phyloP scores from a whole-genome alignment of 352 stramenopile species.

The Hyaloperonospora brassicae region DNA sequence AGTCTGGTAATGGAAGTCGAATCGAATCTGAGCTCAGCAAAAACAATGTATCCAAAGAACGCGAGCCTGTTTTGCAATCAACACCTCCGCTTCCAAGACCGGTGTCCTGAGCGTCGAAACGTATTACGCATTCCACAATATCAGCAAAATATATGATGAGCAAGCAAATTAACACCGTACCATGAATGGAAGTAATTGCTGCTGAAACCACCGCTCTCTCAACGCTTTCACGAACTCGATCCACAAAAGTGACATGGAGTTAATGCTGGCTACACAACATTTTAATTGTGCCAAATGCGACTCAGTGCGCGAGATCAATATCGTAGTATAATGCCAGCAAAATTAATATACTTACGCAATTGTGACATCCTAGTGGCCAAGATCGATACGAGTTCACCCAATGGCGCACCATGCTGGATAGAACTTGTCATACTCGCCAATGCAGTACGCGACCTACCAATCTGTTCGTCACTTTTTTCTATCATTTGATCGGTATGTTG shows the following conservation, averaged over 20 bases:
- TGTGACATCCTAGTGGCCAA: constrained; percentile 59
- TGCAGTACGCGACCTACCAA: not conserved
- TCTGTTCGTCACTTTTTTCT: constrained; percentile 4
- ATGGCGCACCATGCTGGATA: constrained; percentile 40
- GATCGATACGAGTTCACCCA: constrained; percentile 64
- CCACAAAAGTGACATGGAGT: constrained; percentile 72
- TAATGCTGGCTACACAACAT: constrained; percentile 42
- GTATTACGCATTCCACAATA: constrained; percentile 1
- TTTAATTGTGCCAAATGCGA: constrained; percentile 5
- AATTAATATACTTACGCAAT: constrained; percentile 34
- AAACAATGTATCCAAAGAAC: constrained; percentile 44
- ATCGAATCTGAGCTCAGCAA: constrained; percentile 41
- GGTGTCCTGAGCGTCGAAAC: constrained; percentile 24
- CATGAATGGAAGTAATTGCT: constrained; percentile 63
- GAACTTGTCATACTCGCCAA: constrained; percentile 16
- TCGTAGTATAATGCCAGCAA: not conserved
- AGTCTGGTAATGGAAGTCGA: constrained; percentile 50
- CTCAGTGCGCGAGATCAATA: constrained; percentile 1
- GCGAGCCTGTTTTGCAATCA: constrained; percentile 28
- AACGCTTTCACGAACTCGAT: constrained; percentile 78
- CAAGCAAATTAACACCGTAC: constrained; percentile 20
- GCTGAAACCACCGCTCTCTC: constrained; percentile 59
- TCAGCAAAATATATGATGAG: not conserved
- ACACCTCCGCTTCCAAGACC: constrained; percentile 17
- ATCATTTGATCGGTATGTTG: constrained; percentile 6